Evolutionary conservation across 176 grass and related monocot genomes (phyloP).

Genomic region (Pharus latifolius): DNA sequence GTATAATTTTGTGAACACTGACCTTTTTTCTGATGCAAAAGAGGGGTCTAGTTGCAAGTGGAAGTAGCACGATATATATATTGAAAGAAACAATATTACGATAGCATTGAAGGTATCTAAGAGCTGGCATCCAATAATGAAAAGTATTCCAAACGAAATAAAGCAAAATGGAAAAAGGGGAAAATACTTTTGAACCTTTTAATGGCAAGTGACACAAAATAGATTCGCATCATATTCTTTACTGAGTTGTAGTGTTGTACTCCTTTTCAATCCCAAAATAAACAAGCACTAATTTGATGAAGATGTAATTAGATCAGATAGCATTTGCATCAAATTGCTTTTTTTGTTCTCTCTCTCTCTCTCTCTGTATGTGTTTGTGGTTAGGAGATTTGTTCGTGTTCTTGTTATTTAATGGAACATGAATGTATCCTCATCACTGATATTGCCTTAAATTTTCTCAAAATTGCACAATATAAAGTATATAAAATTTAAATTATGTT

Average conservation of each 20-base stretch:
- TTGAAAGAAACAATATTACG: background rate
- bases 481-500: no score
- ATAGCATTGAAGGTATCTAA: constrained; percentile 17
- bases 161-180: background rate
- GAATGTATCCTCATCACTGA: no score
- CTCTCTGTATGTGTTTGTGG: no score
- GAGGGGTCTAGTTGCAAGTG: background rate
- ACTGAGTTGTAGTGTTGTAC: background rate
- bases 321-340: no score
- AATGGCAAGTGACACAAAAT: background rate
- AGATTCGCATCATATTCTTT: background rate
- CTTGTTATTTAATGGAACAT: no score
- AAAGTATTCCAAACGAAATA: background rate
- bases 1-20: background rate
- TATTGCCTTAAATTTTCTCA: no score
- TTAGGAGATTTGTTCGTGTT: no score
- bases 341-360: no score
- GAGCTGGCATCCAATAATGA: constrained; percentile 39
- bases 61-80: background rate
- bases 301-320: no score
- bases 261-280: background rate
- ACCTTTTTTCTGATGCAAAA: no score
- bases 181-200: background rate
- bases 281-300: background rate
- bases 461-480: no score